phyloP scores from a whole-genome alignment of 331 rosid species.

The Pyrus hybrid region DNA sequence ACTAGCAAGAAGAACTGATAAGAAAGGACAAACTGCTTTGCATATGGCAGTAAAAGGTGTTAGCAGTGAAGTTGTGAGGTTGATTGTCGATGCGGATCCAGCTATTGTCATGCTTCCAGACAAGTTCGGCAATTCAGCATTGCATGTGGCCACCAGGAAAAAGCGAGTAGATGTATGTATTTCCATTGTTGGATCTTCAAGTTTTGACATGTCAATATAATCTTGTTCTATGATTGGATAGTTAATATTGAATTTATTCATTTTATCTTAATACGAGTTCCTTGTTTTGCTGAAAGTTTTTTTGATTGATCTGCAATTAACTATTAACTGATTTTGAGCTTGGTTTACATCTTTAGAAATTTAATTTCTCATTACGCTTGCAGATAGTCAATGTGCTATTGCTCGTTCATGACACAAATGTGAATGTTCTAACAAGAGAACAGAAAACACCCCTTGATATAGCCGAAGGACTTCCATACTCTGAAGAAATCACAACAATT shows the following conservation, averaged over 20 bases:
- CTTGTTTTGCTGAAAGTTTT: no score
- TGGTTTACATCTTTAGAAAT: not conserved
- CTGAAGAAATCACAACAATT: constrained; percentile 59
- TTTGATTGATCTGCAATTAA: no score
- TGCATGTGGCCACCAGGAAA: constrained; percentile 89
- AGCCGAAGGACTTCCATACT: constrained; percentile 66
- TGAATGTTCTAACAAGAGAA: constrained; percentile 70
- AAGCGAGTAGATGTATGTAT: constrained; percentile 63
- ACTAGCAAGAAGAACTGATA: constrained; percentile 66
- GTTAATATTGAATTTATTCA: not conserved
- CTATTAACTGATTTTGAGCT: no score
- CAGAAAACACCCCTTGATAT: constrained; percentile 77
- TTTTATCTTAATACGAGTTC: no score
- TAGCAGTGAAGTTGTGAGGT: constrained; percentile 61
- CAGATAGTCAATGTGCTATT: constrained; percentile 78
- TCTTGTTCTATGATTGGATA: not conserved
- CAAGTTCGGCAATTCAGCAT: constrained; percentile 72
- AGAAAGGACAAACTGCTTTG: constrained; percentile 80
- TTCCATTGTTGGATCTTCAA: not conserved
- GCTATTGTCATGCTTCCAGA: constrained; percentile 72
- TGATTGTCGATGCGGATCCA: constrained; percentile 54
- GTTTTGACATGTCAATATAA: not conserved
- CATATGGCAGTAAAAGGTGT: constrained; percentile 92
- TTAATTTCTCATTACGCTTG: constrained; percentile 8
- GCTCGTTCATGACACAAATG: constrained; percentile 52